These are phyloP conservation scores for Cutaneotrichosporon sp. DNA, from an alignment of 1,284 basidiomycete species.

Conservation along the genomic window DNA sequence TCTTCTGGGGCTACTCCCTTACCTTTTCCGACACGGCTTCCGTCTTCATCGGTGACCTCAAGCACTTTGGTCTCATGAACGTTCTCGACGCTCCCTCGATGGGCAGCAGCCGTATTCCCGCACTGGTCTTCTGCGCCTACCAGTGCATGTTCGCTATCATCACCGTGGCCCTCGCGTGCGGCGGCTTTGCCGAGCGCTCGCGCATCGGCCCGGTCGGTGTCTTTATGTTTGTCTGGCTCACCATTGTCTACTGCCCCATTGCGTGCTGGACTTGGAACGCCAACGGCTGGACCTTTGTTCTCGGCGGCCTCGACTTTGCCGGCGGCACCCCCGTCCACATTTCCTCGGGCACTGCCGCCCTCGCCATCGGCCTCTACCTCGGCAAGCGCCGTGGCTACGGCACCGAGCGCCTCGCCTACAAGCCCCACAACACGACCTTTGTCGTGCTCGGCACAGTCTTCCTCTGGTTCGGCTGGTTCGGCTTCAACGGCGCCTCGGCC, in stretches of 20 bases:
- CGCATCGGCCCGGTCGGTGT: slow-evolving; percentile 83
- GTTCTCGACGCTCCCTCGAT: slow-evolving; percentile 74
- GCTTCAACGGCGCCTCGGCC: slow-evolving; percentile 75
- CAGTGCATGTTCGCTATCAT: slow-evolving; percentile 57
- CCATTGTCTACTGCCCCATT: slow-evolving; percentile 89
- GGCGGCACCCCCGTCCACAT: slow-evolving; percentile 96
- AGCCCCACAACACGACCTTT: slow-evolving; percentile 77
- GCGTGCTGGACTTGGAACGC: slow-evolving; percentile 95
- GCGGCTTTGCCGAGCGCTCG: slow-evolving; percentile 89
- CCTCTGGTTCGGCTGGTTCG: slow-evolving; percentile 99
- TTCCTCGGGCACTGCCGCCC: slow-evolving; percentile 81
- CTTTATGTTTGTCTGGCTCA: slow-evolving; percentile 90
- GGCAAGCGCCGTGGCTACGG: slow-evolving; percentile 88
- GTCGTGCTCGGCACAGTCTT: slow-evolving; percentile 90
- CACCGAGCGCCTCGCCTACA: slow-evolving; percentile 85
- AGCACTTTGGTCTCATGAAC: slow-evolving; percentile 61
- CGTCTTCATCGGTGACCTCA: slow-evolving; percentile 18
- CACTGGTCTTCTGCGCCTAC: slow-evolving; percentile 81
- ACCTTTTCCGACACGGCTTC: slow-evolving; percentile 55
- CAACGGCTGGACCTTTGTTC: slow-evolving; percentile 76
- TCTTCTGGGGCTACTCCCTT: slow-evolving; percentile 57
- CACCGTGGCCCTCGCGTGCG: slow-evolving; percentile 71
- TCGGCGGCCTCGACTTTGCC: slow-evolving; percentile 90
- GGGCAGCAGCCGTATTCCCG: slow-evolving; percentile 71
- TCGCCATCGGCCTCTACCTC: slow-evolving; percentile 90